Evolutionary conservation across 2,329 filamentous ascomycete species (phyloP).

Genomic region (Trematosphaeria pertusa): DNA sequence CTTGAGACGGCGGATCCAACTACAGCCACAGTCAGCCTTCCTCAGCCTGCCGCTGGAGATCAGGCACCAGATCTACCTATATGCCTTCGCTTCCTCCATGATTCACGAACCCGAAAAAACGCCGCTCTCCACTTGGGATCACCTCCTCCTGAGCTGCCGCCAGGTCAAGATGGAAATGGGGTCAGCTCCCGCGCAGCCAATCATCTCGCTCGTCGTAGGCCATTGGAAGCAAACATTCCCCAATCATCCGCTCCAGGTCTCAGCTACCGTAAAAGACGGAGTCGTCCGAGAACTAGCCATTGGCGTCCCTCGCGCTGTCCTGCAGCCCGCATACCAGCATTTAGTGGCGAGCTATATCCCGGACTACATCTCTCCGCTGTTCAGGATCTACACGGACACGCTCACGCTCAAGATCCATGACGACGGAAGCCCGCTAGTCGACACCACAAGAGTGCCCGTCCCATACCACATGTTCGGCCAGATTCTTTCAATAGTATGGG

Average conservation of each 20-base stretch:
- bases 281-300: too few species aligned
- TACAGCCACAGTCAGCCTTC: too few species aligned
- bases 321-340: neutral
- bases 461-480: too few species aligned
- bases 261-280: neutral
- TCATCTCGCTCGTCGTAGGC: neutral
- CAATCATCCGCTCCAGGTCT: neutral
- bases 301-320: neutral
- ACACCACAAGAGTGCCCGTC: too few species aligned
- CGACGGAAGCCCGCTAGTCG: too few species aligned
- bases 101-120: neutral
- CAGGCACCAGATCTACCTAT: neutral
- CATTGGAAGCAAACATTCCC: neutral
- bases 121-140: neutral
- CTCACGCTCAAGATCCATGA: neutral
- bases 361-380: constrained; percentile 2
- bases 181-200: neutral
- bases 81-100: constrained; percentile 2
- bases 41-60: constrained; percentile 1
- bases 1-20: too few species aligned
- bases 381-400: neutral
- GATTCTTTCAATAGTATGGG: too few species aligned
- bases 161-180: neutral
- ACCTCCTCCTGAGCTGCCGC: neutral
- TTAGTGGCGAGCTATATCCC: neutral